phyloP scores from a whole-genome alignment of 2,329 filamentous ascomycete genomes.

The Alternaria viburni region DNA sequence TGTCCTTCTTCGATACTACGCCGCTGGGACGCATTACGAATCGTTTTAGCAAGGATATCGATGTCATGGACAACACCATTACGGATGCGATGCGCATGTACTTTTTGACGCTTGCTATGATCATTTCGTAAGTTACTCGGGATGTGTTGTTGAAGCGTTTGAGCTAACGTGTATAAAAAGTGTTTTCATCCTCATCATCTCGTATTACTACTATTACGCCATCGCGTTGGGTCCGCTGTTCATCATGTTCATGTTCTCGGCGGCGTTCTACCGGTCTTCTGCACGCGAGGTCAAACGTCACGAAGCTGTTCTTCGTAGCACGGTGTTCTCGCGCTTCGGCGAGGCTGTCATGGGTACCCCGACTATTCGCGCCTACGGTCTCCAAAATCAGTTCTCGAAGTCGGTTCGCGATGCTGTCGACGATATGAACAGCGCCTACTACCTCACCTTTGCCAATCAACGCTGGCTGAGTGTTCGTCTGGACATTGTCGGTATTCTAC shows the following conservation, averaged over 20 bases:
- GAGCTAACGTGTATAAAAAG: constrained; percentile 41
- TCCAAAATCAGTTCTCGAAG: constrained; percentile 74
- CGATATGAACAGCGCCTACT: constrained; percentile 93
- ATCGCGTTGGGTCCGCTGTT: constrained; percentile 73
- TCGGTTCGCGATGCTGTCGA: constrained; percentile 78
- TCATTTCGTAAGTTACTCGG: constrained; percentile 57
- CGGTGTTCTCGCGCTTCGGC: constrained; percentile 87
- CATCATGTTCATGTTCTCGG: constrained; percentile 78
- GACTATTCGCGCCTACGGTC: constrained; percentile 86
- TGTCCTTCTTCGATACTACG: constrained; percentile 97
- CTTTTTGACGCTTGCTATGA: constrained; percentile 82
- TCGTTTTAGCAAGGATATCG: constrained; percentile 92
- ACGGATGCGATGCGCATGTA: constrained; percentile 93
- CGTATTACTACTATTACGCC: constrained; percentile 91
- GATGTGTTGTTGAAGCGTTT: neutral
- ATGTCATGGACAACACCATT: constrained; percentile 94
- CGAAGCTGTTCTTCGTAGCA: constrained; percentile 85
- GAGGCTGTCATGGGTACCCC: constrained; percentile 85
- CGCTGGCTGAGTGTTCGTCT: constrained; percentile 88
- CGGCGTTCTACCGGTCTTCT: constrained; percentile 87
- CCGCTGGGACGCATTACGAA: constrained; percentile 95
- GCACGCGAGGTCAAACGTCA: constrained; percentile 94
- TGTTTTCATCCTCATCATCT: constrained; percentile 88
- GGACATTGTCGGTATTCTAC: constrained; percentile 79
- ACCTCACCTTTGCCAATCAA: constrained; percentile 93